Evolutionary conservation across 2,329 filamentous ascomycete genomes (phyloP), one percentile per base, ranked within the genome.

Genomic region (Ilyonectria sp.): DNA sequence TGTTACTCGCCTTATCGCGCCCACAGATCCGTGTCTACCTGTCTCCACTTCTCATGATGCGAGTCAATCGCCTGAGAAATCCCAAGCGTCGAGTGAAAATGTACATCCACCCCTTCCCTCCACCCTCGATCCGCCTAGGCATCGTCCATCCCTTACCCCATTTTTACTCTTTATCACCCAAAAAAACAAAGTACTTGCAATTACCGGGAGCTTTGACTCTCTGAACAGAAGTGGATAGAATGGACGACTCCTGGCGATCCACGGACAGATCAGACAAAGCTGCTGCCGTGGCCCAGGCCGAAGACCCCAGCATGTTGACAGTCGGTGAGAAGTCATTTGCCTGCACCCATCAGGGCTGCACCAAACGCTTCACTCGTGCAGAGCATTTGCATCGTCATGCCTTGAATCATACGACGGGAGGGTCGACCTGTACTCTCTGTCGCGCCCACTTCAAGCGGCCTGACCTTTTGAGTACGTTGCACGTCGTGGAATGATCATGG

Each of bases 371-470:
- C 74, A 87, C 86, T 26, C 82, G 88, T 8, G 83, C 86, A 11
- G 88, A 90, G 74, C 88, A 90, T 76, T 80, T 90, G 56, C 86
- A 88, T 66, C 83, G 88, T 15, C 88, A 90, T 77, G 82, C 84
- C 23, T 79, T 89, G 58, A 90, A 90, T 71, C 88, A 90, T 72
- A 80, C 82, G n/a, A 79, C 82, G 33, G 83, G 84, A 1, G 85
- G 86, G 49, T 84, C 84, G 67, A 89, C 87, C 4, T 91, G 89
- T 73, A 78, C 84, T 56, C 80, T 89, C 72, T 92, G 90, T 69
- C 84, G 85, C 63, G 87, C 88, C 31, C 87, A 90, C 73, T 91
- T 91, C 77, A 88, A 88, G 72, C 83, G 89, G 50, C 86, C 85
- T 29, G 89, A 91, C 76, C 78, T 91, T 47, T 68, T 79, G 63